phyloP scores from a whole-genome alignment of 2,329 filamentous ascomycete genomes.

The Cordyceps fumosorosea region DNA sequence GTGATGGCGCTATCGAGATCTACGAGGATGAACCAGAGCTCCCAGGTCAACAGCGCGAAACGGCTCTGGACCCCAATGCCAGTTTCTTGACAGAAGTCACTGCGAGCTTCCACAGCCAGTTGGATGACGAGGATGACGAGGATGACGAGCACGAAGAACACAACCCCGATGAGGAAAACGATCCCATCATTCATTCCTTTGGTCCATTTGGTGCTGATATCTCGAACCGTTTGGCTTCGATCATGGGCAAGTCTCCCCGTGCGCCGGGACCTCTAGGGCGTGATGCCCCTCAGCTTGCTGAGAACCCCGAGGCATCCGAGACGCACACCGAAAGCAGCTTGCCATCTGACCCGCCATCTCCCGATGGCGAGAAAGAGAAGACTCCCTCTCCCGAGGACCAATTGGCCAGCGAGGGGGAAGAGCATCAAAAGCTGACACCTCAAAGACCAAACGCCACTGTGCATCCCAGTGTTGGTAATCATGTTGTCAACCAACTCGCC shows the following conservation, averaged over 20 bases:
- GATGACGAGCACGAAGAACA: slow-evolving; percentile 65
- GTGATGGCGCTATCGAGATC: slow-evolving; percentile 51
- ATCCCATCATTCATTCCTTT: slow-evolving; percentile 87
- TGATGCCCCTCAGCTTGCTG: background rate
- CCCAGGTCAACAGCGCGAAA: slow-evolving; percentile 21
- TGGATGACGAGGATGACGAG: slow-evolving; percentile 45
- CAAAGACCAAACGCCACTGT: slow-evolving; percentile 25
- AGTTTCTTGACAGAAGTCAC: slow-evolving; percentile 46
- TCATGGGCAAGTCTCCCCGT: slow-evolving; percentile 63
- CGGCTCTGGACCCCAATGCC: slow-evolving; percentile 23
- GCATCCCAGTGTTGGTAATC: slow-evolving; percentile 58
- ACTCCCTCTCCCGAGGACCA: slow-evolving; percentile 1
- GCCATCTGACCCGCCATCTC: slow-evolving; percentile 12
- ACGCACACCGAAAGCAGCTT: slow-evolving; percentile 10
- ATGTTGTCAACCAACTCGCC: slow-evolving; percentile 90
- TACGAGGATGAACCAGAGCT: slow-evolving; percentile 61
- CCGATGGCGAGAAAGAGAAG: slow-evolving; percentile 4
- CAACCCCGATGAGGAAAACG: slow-evolving; percentile 87
- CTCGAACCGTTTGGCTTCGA: slow-evolving; percentile 72
- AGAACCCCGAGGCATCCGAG: slow-evolving; percentile 12
- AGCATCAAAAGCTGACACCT: slow-evolving; percentile 5
- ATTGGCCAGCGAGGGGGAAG: background rate
- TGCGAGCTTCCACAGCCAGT: slow-evolving; percentile 52
- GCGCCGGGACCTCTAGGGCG: slow-evolving; percentile 21
- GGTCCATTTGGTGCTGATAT: slow-evolving; percentile 84